Conservation (phyloP, 805 yeast species). For the Myxozyma geophila region DNA sequence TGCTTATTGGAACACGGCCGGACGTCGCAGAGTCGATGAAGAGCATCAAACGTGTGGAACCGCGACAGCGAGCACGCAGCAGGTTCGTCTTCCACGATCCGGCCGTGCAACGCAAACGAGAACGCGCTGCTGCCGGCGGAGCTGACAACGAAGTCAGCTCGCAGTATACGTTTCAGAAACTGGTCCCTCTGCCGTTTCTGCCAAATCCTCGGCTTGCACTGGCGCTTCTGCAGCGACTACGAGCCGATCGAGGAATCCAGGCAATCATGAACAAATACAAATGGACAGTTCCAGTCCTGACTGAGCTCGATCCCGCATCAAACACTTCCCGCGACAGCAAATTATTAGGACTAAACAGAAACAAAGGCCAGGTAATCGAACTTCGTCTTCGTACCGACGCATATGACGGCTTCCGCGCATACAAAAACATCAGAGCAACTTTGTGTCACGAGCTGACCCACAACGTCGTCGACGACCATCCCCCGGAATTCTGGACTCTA, state of each 20-base stretch:
- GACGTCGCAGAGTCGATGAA: slow-evolving; percentile 38
- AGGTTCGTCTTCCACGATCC: slow-evolving; percentile 5
- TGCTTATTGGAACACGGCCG: slow-evolving; percentile 44
- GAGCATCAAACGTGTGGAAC: not conserved
- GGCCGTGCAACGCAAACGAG: not conserved
- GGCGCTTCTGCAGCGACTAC: slow-evolving; percentile 42
- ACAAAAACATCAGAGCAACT: slow-evolving; percentile 44
- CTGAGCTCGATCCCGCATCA: slow-evolving; percentile 49
- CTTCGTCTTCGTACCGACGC: slow-evolving; percentile 48
- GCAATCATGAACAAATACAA: slow-evolving; percentile 46
- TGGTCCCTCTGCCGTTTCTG: slow-evolving; percentile 42
- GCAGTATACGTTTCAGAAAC: slow-evolving; percentile 44
- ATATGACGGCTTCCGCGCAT: slow-evolving; percentile 47
- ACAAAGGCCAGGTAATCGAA: slow-evolving; percentile 46
- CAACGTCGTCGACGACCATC: slow-evolving; percentile 46
- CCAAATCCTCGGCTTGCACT: slow-evolving; percentile 44
- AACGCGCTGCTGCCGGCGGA: not conserved
- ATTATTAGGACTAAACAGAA: slow-evolving; percentile 45
- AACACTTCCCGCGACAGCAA: slow-evolving; percentile 43
- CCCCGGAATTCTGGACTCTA: slow-evolving; percentile 45
- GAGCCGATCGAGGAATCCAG: slow-evolving; percentile 46
- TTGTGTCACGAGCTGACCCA: slow-evolving; percentile 50
- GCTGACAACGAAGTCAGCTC: not conserved
- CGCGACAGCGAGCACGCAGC: not conserved
- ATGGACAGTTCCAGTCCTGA: slow-evolving; percentile 45